phyloP scores from a whole-genome alignment of 1,284 basidiomycete species.

The Ustilago shanxiensis region DNA sequence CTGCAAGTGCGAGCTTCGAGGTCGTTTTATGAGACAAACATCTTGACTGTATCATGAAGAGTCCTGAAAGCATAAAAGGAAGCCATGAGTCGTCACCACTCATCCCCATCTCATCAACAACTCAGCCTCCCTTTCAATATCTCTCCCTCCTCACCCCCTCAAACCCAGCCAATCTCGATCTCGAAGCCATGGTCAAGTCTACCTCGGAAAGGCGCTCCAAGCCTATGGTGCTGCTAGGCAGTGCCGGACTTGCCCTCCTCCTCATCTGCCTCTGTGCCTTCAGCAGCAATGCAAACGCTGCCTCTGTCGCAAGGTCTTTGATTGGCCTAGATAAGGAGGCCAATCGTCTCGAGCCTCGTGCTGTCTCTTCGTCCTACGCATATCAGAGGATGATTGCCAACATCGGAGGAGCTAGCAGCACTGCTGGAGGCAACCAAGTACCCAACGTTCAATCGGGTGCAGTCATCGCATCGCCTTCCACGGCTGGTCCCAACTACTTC shows the following conservation, averaged over 20 bases:
- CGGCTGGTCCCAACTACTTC: constrained; percentile 54
- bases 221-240: constrained; percentile 42
- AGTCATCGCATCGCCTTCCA: constrained; percentile 57
- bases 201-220: constrained; percentile 15
- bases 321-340: constrained; percentile 28
- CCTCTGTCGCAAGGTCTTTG: constrained; percentile 33
- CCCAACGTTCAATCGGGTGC: constrained; percentile 40
- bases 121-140: neutral
- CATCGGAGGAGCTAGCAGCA: constrained; percentile 50
- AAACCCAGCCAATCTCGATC: constrained; percentile 9
- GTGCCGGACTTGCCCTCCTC: constrained; percentile 46
- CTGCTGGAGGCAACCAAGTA: constrained; percentile 43
- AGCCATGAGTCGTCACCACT: constrained; percentile 19
- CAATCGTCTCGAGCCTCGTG: constrained; percentile 18
- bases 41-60: too few species aligned
- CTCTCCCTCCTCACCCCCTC: neutral
- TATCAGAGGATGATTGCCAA: constrained; percentile 55
- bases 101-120: neutral
- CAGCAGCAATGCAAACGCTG: constrained; percentile 40
- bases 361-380: constrained; percentile 37
- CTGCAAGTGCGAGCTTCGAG: neutral
- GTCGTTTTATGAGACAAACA: neutral
- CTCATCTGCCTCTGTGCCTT: constrained; percentile 48
- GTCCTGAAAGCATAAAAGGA: constrained; percentile 24
- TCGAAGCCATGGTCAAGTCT: constrained; percentile 34